These are phyloP conservation scores for Citrus unshiu DNA, from an alignment of 345 rosid genomes.

Conservation along the genomic window DNA sequence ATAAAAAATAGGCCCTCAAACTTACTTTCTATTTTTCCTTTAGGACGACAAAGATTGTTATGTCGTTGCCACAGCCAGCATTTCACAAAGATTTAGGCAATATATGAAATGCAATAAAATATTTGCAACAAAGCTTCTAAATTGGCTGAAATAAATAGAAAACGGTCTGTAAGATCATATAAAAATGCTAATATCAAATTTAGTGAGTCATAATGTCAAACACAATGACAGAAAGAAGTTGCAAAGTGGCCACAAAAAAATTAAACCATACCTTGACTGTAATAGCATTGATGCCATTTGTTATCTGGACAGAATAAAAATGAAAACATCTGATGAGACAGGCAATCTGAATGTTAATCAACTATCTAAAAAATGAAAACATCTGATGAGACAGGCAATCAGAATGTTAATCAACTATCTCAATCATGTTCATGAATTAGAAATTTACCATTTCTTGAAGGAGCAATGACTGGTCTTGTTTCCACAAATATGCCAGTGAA, in stretches of 20 bases:
- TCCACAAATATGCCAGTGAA: slow-evolving; percentile 96
- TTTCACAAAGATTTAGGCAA: neutral
- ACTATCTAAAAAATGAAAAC: slow-evolving; percentile 9
- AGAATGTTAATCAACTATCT: slow-evolving; percentile 7
- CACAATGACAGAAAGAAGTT: neutral
- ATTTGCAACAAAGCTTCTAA: neutral
- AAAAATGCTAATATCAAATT: neutral
- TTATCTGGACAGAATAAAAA: slow-evolving; percentile 50
- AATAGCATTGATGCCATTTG: slow-evolving; percentile 63
- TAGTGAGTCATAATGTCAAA: neutral
- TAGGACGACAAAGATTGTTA: neutral
- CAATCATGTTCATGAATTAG: slow-evolving; percentile 12
- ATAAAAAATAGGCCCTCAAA: neutral
- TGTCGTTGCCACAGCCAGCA: neutral
- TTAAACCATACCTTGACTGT: slow-evolving; percentile 61
- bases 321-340: slow-evolving; percentile 10
- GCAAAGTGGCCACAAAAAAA: neutral
- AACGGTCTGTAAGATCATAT: neutral
- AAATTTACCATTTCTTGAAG: slow-evolving; percentile 88
- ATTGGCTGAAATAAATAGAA: neutral
- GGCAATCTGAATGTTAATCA: slow-evolving; percentile 6
- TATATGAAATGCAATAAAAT: neutral
- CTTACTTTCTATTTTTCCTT: neutral
- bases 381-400: slow-evolving; percentile 11
- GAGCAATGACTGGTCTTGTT: slow-evolving; percentile 92